Conservation (phyloP, 2,329 filamentous ascomycete species). For the Stachybotrys echinatus region DNA sequence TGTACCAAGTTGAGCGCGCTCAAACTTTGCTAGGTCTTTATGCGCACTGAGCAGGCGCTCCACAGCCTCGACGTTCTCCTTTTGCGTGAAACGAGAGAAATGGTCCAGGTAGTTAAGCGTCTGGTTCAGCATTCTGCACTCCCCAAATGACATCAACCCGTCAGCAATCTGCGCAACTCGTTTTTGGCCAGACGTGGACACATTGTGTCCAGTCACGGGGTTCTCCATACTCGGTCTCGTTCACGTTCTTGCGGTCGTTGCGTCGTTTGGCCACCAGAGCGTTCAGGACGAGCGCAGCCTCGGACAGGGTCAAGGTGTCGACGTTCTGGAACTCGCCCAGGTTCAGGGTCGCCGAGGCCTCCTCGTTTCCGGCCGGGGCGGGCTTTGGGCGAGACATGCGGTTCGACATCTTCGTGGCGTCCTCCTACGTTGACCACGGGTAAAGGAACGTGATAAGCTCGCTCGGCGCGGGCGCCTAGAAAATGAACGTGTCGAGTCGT, state of each 20-base stretch:
- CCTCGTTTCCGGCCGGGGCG: constrained; percentile 72
- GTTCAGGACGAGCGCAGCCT: constrained; percentile 87
- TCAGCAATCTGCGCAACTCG: constrained; percentile 4
- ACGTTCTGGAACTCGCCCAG: constrained; percentile 93
- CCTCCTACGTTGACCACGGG: background rate
- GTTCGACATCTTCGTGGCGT: constrained; percentile 8
- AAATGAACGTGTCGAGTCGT: background rate
- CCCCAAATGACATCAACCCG: constrained; percentile 2
- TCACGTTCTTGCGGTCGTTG: constrained; percentile 74
- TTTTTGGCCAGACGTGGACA: too few species aligned
- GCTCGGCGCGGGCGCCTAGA: background rate
- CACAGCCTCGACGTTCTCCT: constrained; percentile 91
- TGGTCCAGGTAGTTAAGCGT: constrained; percentile 90
- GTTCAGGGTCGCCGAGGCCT: constrained; percentile 73
- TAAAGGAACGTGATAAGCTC: background rate
- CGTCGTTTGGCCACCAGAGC: constrained; percentile 78
- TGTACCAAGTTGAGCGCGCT: constrained; percentile 86
- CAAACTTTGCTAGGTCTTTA: constrained; percentile 81
- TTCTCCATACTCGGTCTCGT: constrained; percentile 69
- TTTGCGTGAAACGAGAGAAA: constrained; percentile 93
- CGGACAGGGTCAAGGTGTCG: constrained; percentile 85
- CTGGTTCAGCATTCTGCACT: constrained; percentile 69
- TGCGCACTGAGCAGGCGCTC: constrained; percentile 78
- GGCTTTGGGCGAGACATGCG: constrained; percentile 63
- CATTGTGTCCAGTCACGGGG: background rate